phyloP scores from a whole-genome alignment of 2,329 filamentous ascomycete species.

The Hypoxylon sp. region DNA sequence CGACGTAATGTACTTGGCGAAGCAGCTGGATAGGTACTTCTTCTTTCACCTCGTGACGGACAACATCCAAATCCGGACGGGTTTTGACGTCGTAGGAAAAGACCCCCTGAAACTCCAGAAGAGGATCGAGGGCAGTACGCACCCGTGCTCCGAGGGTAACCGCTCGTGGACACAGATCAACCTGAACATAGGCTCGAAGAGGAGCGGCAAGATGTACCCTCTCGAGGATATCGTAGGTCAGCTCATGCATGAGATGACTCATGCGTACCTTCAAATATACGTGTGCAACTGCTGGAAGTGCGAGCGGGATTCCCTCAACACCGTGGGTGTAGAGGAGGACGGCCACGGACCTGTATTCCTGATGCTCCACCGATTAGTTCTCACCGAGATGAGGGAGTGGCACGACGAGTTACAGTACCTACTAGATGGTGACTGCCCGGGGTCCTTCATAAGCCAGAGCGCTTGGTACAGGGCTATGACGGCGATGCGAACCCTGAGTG shows the following conservation, averaged over 20 bases:
- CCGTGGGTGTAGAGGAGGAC: slow-evolving; percentile 29
- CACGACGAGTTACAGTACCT: slow-evolving; percentile 18
- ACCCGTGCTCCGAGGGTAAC: not conserved
- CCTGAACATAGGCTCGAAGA: slow-evolving; percentile 13
- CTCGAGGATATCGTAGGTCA: slow-evolving; percentile 24
- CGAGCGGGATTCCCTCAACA: slow-evolving; percentile 26
- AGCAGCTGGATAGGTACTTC: slow-evolving; percentile 39
- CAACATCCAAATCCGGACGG: slow-evolving; percentile 15
- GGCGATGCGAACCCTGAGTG: not conserved
- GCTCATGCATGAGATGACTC: slow-evolving; percentile 42
- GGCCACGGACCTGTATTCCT: slow-evolving; percentile 41
- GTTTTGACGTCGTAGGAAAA: slow-evolving; percentile 19
- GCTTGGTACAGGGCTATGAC: not conserved
- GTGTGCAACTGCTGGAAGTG: slow-evolving; percentile 34
- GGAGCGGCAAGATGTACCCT: not conserved
- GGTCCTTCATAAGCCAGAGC: slow-evolving; percentile 21
- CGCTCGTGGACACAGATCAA: slow-evolving; percentile 14
- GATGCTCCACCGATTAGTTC: slow-evolving; percentile 40
- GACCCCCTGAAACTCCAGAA: slow-evolving; percentile 5
- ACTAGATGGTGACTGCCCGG: slow-evolving; percentile 38
- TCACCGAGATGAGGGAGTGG: slow-evolving; percentile 40
- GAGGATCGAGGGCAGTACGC: slow-evolving; percentile 13
- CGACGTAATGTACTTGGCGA: slow-evolving; percentile 18
- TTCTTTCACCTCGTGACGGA: slow-evolving; percentile 34
- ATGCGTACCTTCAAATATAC: slow-evolving; percentile 35